phyloP scores from a whole-genome alignment of 2,329 filamentous ascomycete species.

The Aspergillus ochraceus region DNA sequence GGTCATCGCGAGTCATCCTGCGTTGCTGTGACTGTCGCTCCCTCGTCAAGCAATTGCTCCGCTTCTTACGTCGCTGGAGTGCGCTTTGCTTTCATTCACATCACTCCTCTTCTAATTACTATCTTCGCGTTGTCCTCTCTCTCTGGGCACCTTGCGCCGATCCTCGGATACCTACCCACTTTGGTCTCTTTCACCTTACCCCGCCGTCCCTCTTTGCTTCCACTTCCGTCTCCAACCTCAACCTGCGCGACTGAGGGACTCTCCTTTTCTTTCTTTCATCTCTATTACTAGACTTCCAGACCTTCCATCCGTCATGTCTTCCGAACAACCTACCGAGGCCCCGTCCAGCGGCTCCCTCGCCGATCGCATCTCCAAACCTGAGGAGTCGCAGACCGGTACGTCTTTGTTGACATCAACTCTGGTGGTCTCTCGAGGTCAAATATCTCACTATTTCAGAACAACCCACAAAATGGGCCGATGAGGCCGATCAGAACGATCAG shows the following conservation, averaged over 20 bases:
- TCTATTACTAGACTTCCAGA: neutral
- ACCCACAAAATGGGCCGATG: conserved; percentile 13
- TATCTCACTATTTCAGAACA: conserved; percentile 2
- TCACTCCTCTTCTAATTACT: too few species aligned
- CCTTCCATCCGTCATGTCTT: conserved; percentile 35
- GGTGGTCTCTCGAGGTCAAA: conserved; percentile 9
- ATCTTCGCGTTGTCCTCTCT: neutral
- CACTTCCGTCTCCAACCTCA: neutral
- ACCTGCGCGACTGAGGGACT: neutral
- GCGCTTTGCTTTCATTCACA: neutral
- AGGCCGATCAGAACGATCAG: conserved; percentile 36
- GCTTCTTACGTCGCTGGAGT: neutral
- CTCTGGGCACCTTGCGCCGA: neutral
- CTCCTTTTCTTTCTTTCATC: neutral
- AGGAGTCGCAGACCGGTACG: conserved; percentile 21
- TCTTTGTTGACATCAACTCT: conserved; percentile 11
- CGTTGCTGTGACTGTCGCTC: neutral
- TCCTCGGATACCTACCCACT: neutral
- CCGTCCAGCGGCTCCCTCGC: conserved; percentile 44
- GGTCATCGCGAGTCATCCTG: neutral
- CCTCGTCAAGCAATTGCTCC: neutral
- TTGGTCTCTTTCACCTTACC: neutral
- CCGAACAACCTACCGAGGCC: conserved; percentile 32
- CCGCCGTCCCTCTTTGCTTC: conserved; percentile 5
- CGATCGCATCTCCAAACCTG: conserved; percentile 50